phyloP scores from a whole-genome alignment of 345 rosid genomes.

The Eucalyptus grandis region DNA sequence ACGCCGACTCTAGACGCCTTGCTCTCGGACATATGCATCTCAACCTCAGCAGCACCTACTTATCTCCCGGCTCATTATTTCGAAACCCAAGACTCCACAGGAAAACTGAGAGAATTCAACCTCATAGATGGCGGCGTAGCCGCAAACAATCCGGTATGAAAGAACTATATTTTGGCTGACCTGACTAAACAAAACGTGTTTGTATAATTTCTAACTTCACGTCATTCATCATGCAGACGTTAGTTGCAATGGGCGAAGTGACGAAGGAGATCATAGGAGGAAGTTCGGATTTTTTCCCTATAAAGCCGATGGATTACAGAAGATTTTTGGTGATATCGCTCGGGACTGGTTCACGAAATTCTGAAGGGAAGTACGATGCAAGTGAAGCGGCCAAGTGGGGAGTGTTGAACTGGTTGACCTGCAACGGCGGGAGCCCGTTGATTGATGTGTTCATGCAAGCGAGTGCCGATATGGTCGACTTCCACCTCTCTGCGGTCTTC shows the following conservation, averaged over 20 bases:
- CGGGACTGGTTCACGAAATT: slow-evolving; percentile 6
- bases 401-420: slow-evolving; percentile 5
- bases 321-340: slow-evolving; percentile 6
- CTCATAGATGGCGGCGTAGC: slow-evolving; percentile 22
- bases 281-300: background rate
- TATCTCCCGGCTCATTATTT: slow-evolving; percentile 14
- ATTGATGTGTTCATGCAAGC: slow-evolving; percentile 8
- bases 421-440: background rate
- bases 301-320: background rate
- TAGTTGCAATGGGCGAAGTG: slow-evolving; percentile 6
- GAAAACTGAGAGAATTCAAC: background rate
- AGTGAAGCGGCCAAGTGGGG: slow-evolving; percentile 16
- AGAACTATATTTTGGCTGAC: background rate
- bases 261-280: background rate
- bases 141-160: slow-evolving; percentile 16
- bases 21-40: slow-evolving; percentile 11
- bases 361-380: slow-evolving; percentile 2
- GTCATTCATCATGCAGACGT: background rate
- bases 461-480: slow-evolving; percentile 11
- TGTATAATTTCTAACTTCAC: background rate
- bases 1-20: background rate
- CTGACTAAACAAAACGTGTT: background rate
- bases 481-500: slow-evolving; percentile 5
- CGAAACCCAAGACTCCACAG: background rate
- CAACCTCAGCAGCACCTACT: slow-evolving; percentile 15